Conservation (phyloP, 2,329 filamentous ascomycete species). For the Pyrenochaeta sp. region DNA sequence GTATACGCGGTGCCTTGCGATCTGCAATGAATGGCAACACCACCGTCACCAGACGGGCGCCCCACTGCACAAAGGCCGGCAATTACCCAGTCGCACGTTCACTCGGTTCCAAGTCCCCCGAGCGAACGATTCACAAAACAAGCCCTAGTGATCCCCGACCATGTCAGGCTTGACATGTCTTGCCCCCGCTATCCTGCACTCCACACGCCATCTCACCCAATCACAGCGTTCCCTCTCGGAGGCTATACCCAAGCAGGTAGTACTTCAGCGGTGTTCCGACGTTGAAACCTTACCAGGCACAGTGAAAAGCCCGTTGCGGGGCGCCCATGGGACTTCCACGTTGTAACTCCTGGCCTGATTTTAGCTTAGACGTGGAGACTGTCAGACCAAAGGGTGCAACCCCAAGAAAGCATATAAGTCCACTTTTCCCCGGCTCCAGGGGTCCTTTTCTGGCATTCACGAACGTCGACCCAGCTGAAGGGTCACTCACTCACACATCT, state of each 20-base stretch:
- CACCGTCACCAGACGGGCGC: background rate
- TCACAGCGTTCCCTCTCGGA: slow-evolving; percentile 20
- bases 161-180: slow-evolving; percentile 29
- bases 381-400: no score
- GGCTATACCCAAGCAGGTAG: slow-evolving; percentile 26
- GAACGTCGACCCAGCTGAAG: background rate
- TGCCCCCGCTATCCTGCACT: slow-evolving; percentile 8
- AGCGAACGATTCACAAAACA: slow-evolving; percentile 22
- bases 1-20: no score
- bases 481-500: background rate
- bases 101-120: slow-evolving; percentile 3
- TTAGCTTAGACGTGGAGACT: slow-evolving; percentile 8
- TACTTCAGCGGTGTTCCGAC: slow-evolving; percentile 21
- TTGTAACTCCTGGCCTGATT: slow-evolving; percentile 5
- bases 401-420: slow-evolving; percentile 20
- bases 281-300: slow-evolving; percentile 15
- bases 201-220: slow-evolving; percentile 19
- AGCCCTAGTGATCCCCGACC: slow-evolving; percentile 24
- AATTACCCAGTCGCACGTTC: background rate
- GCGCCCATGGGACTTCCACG: slow-evolving; percentile 19
- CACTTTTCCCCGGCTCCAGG: slow-evolving; percentile 13
- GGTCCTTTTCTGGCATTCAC: background rate
- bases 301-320: slow-evolving; percentile 25
- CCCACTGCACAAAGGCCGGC: background rate
- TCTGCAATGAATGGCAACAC: background rate